phyloP scores from a whole-genome alignment of 228 moss, liverwort and hornwort genomes.

The Sphagnum magellanicum region DNA sequence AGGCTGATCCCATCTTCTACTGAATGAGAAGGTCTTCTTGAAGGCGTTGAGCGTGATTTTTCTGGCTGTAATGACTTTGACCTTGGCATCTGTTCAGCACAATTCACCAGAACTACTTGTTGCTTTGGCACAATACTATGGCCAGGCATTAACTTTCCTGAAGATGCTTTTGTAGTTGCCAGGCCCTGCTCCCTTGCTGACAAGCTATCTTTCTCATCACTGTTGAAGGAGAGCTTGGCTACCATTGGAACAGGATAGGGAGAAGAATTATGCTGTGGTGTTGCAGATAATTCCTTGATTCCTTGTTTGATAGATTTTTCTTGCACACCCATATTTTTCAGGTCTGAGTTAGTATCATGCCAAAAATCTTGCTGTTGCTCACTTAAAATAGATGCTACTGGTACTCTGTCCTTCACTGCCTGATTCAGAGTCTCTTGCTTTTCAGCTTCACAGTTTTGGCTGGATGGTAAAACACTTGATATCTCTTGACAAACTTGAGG shows the following conservation, averaged over 20 bases:
- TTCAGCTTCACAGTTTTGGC: not conserved
- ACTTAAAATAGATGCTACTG: slow-evolving; percentile 2
- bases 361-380: not conserved
- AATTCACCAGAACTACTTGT: not conserved
- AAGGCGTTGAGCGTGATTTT: not conserved
- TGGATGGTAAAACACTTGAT: slow-evolving; percentile 3
- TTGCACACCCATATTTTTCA: not conserved
- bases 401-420: slow-evolving; percentile 1
- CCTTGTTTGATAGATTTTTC: slow-evolving; percentile 1
- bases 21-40: not conserved
- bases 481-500: slow-evolving; percentile 6
- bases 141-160: not conserved
- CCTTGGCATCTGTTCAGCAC: not conserved
- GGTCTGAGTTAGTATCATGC: not conserved
- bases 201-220: slow-evolving; percentile 8
- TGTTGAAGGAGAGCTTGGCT: slow-evolving; percentile 1
- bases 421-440: not conserved
- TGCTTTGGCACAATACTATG: slow-evolving; percentile 5
- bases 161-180: not conserved
- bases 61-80: slow-evolving; percentile 1
- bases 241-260: not conserved
- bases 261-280: not conserved
- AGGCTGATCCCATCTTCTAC: not conserved
- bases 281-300: slow-evolving; percentile 8
- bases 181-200: slow-evolving; percentile 1